These are phyloP conservation scores for Cladorrhinum sp. DNA, from an alignment of 2,329 filamentous ascomycete genomes.

Conservation along the genomic window DNA sequence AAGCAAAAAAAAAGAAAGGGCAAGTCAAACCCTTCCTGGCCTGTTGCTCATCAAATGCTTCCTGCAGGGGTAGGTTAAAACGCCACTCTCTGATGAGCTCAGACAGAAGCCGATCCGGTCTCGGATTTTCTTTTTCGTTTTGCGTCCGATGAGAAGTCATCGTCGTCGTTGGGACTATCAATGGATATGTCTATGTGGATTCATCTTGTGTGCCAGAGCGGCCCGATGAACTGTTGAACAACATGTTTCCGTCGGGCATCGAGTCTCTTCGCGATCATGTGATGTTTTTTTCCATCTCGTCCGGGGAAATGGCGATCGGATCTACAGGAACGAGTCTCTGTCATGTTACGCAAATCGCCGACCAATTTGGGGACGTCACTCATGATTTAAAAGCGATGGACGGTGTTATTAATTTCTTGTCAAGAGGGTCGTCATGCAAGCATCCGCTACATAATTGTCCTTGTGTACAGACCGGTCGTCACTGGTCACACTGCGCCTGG, in stretches of 20 bases:
- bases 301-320: conserved; percentile 5
- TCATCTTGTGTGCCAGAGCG: conserved; percentile 2
- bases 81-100: not conserved
- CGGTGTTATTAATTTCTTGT: not conserved
- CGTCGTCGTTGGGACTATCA: not conserved
- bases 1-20: not conserved
- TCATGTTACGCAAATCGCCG: conserved; percentile 30
- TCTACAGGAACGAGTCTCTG: conserved; percentile 18
- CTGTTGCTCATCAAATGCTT: conserved; percentile 3
- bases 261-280: too few relatives aligned
- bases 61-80: conserved; percentile 1
- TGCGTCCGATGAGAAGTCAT: not conserved
- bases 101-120: conserved; percentile 6
- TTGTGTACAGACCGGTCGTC: too few relatives aligned
- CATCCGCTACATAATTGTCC: conserved; percentile 12
- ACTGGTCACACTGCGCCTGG: not conserved
- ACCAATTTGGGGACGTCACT: conserved; percentile 22
- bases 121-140: conserved; percentile 6
- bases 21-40: not conserved
- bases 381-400: not conserved
- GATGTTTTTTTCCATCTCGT: not conserved
- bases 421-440: conserved; percentile 12
- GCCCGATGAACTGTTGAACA: conserved; percentile 9
- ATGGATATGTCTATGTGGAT: not conserved
- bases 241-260: not conserved